A percentile compares a stretch with the other conserved stretches of the same genome.
Conservation (phyloP, 352 stramenopile species). For the Phytopythium cucurbitacearum region DNA sequence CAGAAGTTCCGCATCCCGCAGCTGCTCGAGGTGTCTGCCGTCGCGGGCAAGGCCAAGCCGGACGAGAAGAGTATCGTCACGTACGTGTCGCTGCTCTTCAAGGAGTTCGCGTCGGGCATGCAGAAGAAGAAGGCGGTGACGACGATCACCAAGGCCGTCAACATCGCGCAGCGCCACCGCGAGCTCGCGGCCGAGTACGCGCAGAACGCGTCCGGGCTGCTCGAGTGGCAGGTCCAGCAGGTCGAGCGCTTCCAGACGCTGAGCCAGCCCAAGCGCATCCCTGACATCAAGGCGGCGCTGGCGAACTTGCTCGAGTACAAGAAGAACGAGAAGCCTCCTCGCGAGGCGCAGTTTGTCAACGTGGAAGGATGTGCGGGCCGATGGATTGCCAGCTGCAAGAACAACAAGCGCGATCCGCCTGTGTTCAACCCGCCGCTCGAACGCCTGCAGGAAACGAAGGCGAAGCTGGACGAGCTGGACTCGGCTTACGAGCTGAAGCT, state of each 20-base stretch:
- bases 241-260: conserved; percentile 74
- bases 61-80: conserved; percentile 92
- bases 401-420: conserved; percentile 75
- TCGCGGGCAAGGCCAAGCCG: conserved; percentile 78
- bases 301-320: conserved; percentile 78
- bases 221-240: conserved; percentile 72
- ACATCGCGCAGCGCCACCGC: conserved; percentile 87
- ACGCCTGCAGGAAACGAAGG: conserved; percentile 76
- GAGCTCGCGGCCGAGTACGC: conserved; percentile 76
- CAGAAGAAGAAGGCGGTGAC: conserved; percentile 89
- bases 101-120: conserved; percentile 86
- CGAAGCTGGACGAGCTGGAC: conserved; percentile 57
- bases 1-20: conserved; percentile 86
- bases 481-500: conserved; percentile 70
- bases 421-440: conserved; percentile 70
- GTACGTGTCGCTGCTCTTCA: conserved; percentile 90
- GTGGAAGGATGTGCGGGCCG: conserved; percentile 76
- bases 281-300: conserved; percentile 63
- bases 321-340: conserved; percentile 81
- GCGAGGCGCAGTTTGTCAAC: conserved; percentile 76
- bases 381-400: conserved; percentile 86
- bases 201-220: conserved; percentile 54
- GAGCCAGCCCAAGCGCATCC: conserved; percentile 59
- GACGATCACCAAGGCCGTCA: conserved; percentile 88
- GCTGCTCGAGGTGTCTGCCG: conserved; percentile 83